Evolutionary conservation across 768 basidiomycete species (phyloP).

Genomic region (Saitozyma sp.): DNA sequence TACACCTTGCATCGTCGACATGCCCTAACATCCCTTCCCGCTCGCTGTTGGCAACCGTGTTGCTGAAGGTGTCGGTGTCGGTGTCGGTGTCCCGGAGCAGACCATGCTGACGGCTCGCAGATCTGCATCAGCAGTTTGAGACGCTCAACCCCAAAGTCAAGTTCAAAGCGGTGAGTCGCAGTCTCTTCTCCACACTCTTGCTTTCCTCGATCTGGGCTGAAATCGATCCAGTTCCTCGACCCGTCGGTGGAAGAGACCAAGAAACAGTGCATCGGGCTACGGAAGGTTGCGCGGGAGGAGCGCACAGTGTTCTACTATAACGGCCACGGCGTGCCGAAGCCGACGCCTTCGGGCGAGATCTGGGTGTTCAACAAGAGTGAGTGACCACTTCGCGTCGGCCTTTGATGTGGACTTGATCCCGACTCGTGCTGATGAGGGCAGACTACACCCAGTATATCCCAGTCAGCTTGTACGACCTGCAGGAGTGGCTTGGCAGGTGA

Average conservation of each 20-base stretch:
- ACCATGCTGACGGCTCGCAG: constrained; percentile 9
- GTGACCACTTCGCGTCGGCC: constrained; percentile 8
- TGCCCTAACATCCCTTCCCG: too few species aligned
- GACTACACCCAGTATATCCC: constrained; percentile 98
- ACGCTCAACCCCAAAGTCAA: constrained; percentile 89
- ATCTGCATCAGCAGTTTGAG: constrained; percentile 93
- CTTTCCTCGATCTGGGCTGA: background rate
- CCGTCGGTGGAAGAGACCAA: constrained; percentile 92
- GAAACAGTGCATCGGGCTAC: constrained; percentile 75
- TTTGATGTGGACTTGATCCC: background rate
- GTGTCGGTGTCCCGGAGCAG: background rate
- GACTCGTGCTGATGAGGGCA: constrained; percentile 3
- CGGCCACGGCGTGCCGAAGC: constrained; percentile 96
- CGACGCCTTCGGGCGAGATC: constrained; percentile 87
- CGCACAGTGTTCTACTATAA: constrained; percentile 96
- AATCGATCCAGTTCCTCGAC: constrained; percentile 68
- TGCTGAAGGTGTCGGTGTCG: too few species aligned
- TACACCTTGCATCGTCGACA: too few species aligned
- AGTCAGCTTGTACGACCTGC: constrained; percentile 87
- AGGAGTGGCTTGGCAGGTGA: constrained; percentile 75
- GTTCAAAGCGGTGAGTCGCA: constrained; percentile 65
- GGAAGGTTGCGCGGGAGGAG: constrained; percentile 88
- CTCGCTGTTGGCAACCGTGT: too few species aligned
- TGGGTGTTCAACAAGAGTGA: constrained; percentile 92
- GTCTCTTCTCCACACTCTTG: background rate